Evolutionary conservation across 352 stramenopile genomes (phyloP).

Genomic region (Globisporangium abappressorium): DNA sequence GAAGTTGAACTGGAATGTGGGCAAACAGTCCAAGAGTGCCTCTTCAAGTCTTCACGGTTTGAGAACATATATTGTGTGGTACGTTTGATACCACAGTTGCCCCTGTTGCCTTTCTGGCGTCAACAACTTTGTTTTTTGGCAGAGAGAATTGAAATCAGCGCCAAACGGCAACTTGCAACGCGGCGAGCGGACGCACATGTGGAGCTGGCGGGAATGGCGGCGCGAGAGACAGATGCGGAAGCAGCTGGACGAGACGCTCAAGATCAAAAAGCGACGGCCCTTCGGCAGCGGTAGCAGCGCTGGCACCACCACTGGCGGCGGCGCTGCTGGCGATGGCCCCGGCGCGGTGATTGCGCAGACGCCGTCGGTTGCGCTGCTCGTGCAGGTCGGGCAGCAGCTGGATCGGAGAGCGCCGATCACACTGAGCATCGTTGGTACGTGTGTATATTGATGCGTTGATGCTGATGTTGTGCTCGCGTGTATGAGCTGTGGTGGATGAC

Average conservation of each 20-base stretch:
- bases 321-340: background rate
- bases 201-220: conserved; percentile 9
- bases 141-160: conserved; percentile 5
- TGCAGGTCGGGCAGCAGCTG: conserved; percentile 13
- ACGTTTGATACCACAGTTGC: background rate
- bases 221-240: conserved; percentile 15
- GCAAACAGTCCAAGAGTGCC: background rate
- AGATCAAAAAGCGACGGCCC: background rate
- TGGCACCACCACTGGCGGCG: background rate
- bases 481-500: background rate
- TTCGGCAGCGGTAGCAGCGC: background rate
- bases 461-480: background rate
- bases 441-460: background rate
- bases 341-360: background rate
- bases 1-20: background rate
- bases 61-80: too few relatives aligned
- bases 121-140: background rate
- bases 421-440: conserved; percentile 14
- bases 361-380: conserved; percentile 14
- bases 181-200: background rate
- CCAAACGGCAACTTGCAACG: background rate
- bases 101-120: background rate
- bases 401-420: conserved; percentile 16
- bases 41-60: background rate
- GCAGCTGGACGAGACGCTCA: conserved; percentile 7